Base-by-base conservation (phyloP, 2,329 filamentous ascomycete species). In the Pleurostoma richardsiae region DNA sequence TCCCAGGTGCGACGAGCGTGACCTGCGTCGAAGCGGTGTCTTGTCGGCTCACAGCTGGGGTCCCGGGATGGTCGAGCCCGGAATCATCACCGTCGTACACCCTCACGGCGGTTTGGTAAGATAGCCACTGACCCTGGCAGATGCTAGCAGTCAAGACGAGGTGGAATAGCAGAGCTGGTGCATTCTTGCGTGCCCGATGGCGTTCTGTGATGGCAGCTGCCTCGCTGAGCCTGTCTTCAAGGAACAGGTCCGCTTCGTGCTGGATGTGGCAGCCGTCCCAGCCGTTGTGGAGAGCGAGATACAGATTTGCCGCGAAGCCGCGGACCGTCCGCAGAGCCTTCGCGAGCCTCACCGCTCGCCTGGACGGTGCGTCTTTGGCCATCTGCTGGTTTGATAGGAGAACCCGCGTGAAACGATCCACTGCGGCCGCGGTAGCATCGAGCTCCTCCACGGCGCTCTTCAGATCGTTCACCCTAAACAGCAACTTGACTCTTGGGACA, bases 81-180 rank as follows among this genome's bases (percentile, higher is more conserved):
- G 19, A 19, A 26, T 30, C 19, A 19, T 47, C 28, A 10, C 28
- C 29, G 6, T 36, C 30, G 19, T 44, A 28, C 28, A 48, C 48
- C 40, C 45, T 38, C 4, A 50, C 48, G 10, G 19, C 42, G 27
- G 45, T 43, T 42, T 50, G 45, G 42, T 48, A 41, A 29, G n/a
- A 48, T 19, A 48, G 7, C 2, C 10, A 27, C 3, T 42, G 36
- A 2, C 11, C 36, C 6, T 48, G 28, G 10, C 30, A 30, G 5
- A 28, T 39, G 6, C 2, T 26, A 33, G 38, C 30, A 31, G 40
- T 10, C 4, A 50, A 50, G 11, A 38, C 44, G 10, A 47, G 30
- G 36, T 45, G 30, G 19, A 45, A 45, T 4, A 41, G 31, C 29
- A 45, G 39, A 29, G 4, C 40, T 5, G 40, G 45, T 27, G 19